phyloP scores from a whole-genome alignment of 306 rosid genomes.

The Glycine tomentella region DNA sequence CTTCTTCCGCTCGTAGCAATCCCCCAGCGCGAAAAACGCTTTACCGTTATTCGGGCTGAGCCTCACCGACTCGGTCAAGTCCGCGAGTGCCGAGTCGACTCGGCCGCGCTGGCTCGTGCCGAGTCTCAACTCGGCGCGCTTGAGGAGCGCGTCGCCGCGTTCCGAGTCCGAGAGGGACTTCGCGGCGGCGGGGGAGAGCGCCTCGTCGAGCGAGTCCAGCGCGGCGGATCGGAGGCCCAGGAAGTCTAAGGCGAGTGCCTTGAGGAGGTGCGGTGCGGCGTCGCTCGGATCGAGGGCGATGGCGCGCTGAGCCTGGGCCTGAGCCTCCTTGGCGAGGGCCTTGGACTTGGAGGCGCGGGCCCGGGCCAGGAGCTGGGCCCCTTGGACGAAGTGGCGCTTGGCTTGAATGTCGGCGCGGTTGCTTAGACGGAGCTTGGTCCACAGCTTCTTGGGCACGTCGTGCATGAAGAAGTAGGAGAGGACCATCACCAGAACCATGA shows the following conservation, averaged over 20 bases:
- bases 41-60: conserved; percentile 57
- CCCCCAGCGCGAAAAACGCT: conserved; percentile 65
- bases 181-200: conserved; percentile 66
- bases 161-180: conserved; percentile 60
- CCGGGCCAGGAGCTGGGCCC: conserved; percentile 72
- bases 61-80: conserved; percentile 57
- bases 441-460: conserved; percentile 62
- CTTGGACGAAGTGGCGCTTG: conserved; percentile 76
- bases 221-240: conserved; percentile 77
- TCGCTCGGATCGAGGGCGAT: conserved; percentile 73
- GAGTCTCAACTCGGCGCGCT: conserved; percentile 77
- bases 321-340: conserved; percentile 56
- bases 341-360: conserved; percentile 57
- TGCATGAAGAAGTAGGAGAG: conserved; percentile 66
- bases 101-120: conserved; percentile 48
- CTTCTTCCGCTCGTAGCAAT: conserved; percentile 72
- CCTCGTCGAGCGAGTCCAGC: conserved; percentile 70
- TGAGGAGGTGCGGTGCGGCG: conserved; percentile 83
- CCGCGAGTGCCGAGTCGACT: conserved; percentile 61
- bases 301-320: conserved; percentile 68
- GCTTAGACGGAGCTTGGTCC: conserved; percentile 55
- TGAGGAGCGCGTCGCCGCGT: conserved; percentile 72
- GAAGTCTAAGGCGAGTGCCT: conserved; percentile 66
- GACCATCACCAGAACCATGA: conserved; percentile 51
- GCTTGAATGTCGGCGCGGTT: conserved; percentile 59